These are phyloP conservation scores for Zostera marina DNA, from an alignment of 116 monocot genomes.

Conservation along the genomic window DNA sequence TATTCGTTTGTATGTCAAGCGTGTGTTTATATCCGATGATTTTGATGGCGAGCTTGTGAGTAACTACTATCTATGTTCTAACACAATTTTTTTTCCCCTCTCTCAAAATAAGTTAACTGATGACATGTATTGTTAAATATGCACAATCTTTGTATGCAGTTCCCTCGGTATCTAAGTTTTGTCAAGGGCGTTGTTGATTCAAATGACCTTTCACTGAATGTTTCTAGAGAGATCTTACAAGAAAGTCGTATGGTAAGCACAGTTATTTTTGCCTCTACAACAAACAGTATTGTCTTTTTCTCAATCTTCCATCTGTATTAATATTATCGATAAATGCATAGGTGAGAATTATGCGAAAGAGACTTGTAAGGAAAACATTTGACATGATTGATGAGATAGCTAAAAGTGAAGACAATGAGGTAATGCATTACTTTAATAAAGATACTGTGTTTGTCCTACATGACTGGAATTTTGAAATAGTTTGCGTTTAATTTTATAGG, in stretches of 20 bases:
- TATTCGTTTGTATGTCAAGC: conserved; percentile 89
- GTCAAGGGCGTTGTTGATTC: conserved; percentile 98
- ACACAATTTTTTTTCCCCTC: background rate
- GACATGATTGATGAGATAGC: conserved; percentile 97
- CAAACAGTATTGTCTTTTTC: too few species aligned
- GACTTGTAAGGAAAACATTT: conserved; percentile 98
- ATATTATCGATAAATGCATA: conserved; percentile 1
- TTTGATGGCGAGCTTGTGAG: conserved; percentile 96
- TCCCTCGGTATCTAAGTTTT: conserved; percentile 87
- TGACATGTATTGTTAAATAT: background rate
- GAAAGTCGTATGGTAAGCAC: conserved; percentile 88
- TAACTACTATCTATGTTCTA: conserved; percentile 1
- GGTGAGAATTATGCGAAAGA: conserved; percentile 96
- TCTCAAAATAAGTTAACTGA: background rate
- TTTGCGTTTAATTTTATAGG: conserved; percentile 40
- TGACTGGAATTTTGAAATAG: too few species aligned
- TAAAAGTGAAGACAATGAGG: conserved; percentile 84
- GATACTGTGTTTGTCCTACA: too few species aligned
- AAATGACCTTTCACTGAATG: conserved; percentile 94
- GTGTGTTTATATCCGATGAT: conserved; percentile 97
- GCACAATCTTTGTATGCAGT: conserved; percentile 29
- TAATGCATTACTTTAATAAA: conserved; percentile 7
- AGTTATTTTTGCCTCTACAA: too few species aligned
- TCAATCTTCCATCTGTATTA: background rate
- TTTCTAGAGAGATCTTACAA: conserved; percentile 94